Percentiles rank a stretch among this genome's conserved stretches.
These are phyloP conservation scores for Cucurbita argyrosperma DNA, from an alignment of 306 rosid species.

Conservation along the genomic window DNA sequence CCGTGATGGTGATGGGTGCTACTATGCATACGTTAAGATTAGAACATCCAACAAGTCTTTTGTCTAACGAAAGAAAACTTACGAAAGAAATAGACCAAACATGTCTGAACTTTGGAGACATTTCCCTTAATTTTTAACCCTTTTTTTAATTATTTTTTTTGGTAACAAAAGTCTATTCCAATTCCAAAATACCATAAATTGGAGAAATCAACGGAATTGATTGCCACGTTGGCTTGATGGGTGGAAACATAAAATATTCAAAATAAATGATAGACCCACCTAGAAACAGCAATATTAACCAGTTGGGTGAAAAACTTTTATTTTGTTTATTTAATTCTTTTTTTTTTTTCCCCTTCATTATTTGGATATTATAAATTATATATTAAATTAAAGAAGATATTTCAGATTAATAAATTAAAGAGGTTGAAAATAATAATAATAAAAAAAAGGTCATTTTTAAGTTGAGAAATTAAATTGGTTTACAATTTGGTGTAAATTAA, in stretches of 20 bases:
- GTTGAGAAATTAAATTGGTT: background rate
- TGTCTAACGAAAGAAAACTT: background rate
- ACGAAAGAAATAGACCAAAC: slow-evolving; percentile 12
- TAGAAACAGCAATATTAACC: background rate
- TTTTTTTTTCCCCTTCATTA: no score
- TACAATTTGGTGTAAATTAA: background rate
- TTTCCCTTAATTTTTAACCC: background rate
- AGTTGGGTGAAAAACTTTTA: background rate
- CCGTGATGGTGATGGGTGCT: slow-evolving; percentile 4
- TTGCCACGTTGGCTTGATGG: background rate
- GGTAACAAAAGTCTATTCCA: background rate
- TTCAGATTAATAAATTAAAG: no score
- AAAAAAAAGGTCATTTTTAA: background rate
- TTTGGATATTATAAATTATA: no score
- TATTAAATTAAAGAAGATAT: no score
- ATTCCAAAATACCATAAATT: background rate
- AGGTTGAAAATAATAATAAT: no score
- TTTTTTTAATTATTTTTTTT: background rate
- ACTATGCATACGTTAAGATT: background rate
- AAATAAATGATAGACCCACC: background rate
- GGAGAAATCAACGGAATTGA: background rate
- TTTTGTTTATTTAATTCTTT: no score
- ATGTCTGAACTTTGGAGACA: slow-evolving; percentile 13
- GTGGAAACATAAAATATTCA: background rate
- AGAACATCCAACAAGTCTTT: slow-evolving; percentile 7